These are phyloP conservation scores for Luzula sylvatica DNA, from an alignment of 176 grass and related monocot species.

Conservation along the genomic window DNA sequence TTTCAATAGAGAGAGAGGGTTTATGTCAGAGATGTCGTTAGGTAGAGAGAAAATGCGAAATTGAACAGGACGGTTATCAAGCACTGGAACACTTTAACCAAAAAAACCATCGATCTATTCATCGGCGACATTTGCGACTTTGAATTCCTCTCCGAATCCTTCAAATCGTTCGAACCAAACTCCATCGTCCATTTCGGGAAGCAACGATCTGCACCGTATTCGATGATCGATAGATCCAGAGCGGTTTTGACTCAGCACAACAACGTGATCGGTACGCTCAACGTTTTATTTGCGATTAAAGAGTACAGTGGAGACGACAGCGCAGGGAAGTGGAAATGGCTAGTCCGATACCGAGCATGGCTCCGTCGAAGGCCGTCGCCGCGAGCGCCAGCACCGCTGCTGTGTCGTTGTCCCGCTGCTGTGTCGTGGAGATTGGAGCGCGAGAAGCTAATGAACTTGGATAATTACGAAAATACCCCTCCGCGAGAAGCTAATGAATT, in stretches of 20 bases:
- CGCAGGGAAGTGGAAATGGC: too few species aligned
- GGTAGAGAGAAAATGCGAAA: conserved; percentile 87
- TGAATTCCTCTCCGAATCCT: conserved; percentile 83
- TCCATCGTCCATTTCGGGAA: conserved; percentile 87
- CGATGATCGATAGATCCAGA: conserved; percentile 91
- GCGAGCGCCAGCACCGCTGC: too few species aligned
- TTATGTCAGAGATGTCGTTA: conserved; percentile 65
- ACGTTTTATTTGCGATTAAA: conserved; percentile 88
- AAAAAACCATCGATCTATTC: conserved; percentile 69
- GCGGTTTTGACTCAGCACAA: conserved; percentile 91
- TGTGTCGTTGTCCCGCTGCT: too few species aligned
- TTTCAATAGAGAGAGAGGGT: conserved; percentile 20
- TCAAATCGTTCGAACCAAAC: conserved; percentile 91
- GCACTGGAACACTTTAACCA: conserved; percentile 69
- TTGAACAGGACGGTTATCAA: conserved; percentile 62
- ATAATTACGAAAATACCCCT: too few species aligned
- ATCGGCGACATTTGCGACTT: conserved; percentile 93
- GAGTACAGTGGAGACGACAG: too few species aligned
- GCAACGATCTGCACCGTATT: conserved; percentile 85
- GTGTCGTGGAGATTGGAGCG: too few species aligned
- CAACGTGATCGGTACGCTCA: conserved; percentile 94
- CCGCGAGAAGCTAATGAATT: too few species aligned
- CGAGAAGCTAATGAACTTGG: too few species aligned
- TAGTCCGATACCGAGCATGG: too few species aligned
- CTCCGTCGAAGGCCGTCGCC: too few species aligned